phyloP scores from a whole-genome alignment of 2,329 filamentous ascomycete species.

The Diaporthe citri region DNA sequence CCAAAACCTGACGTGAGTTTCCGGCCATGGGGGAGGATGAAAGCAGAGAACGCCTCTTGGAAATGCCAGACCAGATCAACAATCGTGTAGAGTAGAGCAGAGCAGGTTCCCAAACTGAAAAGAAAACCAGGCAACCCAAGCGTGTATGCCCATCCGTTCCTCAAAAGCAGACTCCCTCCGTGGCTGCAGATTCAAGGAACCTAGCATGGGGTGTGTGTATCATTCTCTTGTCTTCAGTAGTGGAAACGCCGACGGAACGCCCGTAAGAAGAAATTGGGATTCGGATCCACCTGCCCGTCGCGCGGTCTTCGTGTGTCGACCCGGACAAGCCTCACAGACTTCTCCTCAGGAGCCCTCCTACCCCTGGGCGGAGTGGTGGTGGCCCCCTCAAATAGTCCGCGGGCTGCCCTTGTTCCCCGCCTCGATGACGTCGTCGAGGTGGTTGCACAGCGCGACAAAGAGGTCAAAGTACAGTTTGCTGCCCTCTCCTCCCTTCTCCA shows the following conservation, averaged over 20 bases:
- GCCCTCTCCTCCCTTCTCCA: constrained; percentile 83
- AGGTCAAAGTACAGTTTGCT: constrained; percentile 97
- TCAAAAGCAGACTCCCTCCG: constrained; percentile 35
- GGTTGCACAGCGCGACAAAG: constrained; percentile 98
- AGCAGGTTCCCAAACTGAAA: constrained; percentile 39
- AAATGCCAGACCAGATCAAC: constrained; percentile 34
- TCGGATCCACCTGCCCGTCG: constrained; percentile 34
- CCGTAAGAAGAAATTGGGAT: constrained; percentile 31
- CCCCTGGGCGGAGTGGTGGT: background rate
- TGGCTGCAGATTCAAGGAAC: constrained; percentile 35
- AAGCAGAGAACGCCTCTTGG: constrained; percentile 38
- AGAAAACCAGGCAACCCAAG: constrained; percentile 26
- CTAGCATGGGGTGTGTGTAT: constrained; percentile 35
- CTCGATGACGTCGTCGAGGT: constrained; percentile 95
- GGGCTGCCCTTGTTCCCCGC: constrained; percentile 77
- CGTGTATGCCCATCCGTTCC: constrained; percentile 30
- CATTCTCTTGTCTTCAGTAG: constrained; percentile 34
- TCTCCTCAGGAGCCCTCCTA: constrained; percentile 7
- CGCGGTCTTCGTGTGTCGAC: constrained; percentile 31
- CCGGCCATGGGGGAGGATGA: constrained; percentile 36
- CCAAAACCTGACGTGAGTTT: constrained; percentile 39
- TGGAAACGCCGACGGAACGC: constrained; percentile 38
- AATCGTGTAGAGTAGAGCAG: constrained; percentile 38
- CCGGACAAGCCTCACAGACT: constrained; percentile 29
- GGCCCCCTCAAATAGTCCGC: constrained; percentile 64